phyloP scores from a whole-genome alignment of 2,329 filamentous ascomycete genomes.

The Keithomyces neogunnii region DNA sequence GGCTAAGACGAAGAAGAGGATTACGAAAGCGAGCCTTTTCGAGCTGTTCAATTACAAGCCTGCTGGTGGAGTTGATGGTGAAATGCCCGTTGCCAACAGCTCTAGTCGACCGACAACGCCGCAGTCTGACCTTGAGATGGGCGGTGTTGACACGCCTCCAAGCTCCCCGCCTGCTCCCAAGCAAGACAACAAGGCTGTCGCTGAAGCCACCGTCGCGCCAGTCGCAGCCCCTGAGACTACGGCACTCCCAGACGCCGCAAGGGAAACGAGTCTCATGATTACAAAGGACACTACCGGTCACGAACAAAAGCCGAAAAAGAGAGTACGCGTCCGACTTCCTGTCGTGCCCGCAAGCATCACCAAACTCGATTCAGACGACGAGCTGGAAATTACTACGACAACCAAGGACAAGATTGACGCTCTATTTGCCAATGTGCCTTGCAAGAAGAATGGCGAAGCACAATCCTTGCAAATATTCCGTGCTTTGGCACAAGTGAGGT shows the following conservation, averaged over 20 bases:
- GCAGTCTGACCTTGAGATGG: slow-evolving; percentile 43
- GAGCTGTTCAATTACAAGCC: slow-evolving; percentile 71
- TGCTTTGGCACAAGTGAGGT: slow-evolving; percentile 63
- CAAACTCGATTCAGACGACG: slow-evolving; percentile 43
- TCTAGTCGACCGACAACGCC: slow-evolving; percentile 49
- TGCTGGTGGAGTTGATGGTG: slow-evolving; percentile 19
- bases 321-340: slow-evolving; percentile 43
- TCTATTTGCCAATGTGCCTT: slow-evolving; percentile 64
- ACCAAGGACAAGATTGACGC: slow-evolving; percentile 44
- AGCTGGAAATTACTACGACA: slow-evolving; percentile 52
- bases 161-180: slow-evolving; percentile 52
- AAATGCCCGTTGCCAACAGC: slow-evolving; percentile 32
- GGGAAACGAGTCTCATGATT: neutral
- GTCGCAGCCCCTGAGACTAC: slow-evolving; percentile 12
- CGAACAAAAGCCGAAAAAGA: slow-evolving; percentile 47
- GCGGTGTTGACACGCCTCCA: slow-evolving; percentile 55
- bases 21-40: slow-evolving; percentile 74
- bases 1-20: slow-evolving; percentile 84
- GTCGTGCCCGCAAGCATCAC: slow-evolving; percentile 27
- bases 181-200: slow-evolving; percentile 5
- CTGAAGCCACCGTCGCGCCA: slow-evolving; percentile 14
- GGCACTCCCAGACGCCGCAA: neutral
- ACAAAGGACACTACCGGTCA: slow-evolving; percentile 44
- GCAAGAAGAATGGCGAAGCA: slow-evolving; percentile 53
- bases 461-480: slow-evolving; percentile 60